phyloP scores from a whole-genome alignment of 495 filamentous ascomycete species.

The Neurospora intermedia region DNA sequence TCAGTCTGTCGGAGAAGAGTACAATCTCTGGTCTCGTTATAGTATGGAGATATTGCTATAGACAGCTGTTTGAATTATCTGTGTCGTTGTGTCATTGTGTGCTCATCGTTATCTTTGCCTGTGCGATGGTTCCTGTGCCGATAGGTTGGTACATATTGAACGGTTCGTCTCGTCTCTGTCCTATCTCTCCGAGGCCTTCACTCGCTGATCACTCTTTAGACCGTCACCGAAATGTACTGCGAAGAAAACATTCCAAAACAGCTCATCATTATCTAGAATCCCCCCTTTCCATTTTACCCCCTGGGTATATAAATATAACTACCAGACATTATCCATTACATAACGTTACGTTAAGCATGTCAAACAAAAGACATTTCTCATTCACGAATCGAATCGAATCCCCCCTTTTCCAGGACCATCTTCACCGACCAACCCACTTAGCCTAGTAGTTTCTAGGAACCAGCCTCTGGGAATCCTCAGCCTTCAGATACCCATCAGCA shows the following conservation, averaged over 20 bases:
- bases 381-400: background rate
- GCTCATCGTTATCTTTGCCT: background rate
- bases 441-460: background rate
- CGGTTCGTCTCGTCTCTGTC: background rate
- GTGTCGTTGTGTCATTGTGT: background rate
- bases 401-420: background rate
- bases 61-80: background rate
- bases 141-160: background rate
- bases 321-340: background rate
- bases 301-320: background rate
- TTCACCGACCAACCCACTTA: background rate
- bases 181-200: background rate
- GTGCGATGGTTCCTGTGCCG: background rate
- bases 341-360: background rate
- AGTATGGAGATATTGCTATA: background rate
- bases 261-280: background rate
- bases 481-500: conserved; percentile 5
- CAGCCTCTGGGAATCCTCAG: conserved; percentile 9
- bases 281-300: background rate
- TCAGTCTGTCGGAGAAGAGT: too few relatives aligned
- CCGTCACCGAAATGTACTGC: background rate
- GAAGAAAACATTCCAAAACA: background rate
- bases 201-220: background rate
- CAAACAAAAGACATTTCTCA: background rate
- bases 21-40: too few relatives aligned